Conservation (phyloP, 495 filamentous ascomycete species). For the Clohesyomyces aquaticus region DNA sequence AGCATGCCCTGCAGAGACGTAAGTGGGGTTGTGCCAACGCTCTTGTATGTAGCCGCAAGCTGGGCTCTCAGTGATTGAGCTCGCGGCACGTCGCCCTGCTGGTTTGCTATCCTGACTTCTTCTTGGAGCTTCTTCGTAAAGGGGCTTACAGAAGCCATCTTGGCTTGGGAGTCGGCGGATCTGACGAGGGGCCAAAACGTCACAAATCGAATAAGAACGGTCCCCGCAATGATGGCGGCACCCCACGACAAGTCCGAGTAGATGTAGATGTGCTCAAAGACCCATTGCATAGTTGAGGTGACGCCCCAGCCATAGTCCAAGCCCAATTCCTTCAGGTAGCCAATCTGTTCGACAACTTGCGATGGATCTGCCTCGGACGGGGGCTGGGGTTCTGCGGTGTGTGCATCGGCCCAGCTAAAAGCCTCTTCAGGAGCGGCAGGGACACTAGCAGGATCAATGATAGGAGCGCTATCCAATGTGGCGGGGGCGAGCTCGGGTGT, state of each 20-base stretch:
- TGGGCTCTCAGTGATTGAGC: constrained; percentile 52
- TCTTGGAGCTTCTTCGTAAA: constrained; percentile 55
- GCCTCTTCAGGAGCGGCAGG: not conserved
- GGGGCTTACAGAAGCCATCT: constrained; percentile 53
- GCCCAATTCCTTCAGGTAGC: constrained; percentile 80
- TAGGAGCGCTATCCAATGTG: constrained; percentile 15
- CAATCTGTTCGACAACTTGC: constrained; percentile 69
- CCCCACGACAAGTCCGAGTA: constrained; percentile 78
- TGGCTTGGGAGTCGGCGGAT: constrained; percentile 62
- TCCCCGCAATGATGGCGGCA: constrained; percentile 67
- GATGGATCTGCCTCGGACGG: constrained; percentile 10
- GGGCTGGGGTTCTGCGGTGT: too few species aligned
- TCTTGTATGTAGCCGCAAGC: constrained; percentile 54
- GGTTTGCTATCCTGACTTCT: constrained; percentile 52
- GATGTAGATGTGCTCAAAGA: constrained; percentile 82
- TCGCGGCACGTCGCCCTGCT: constrained; percentile 49
- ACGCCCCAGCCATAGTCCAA: constrained; percentile 85
- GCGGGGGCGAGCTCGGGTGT: constrained; percentile 4
- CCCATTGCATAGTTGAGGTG: constrained; percentile 67
- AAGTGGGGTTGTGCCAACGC: constrained; percentile 57
- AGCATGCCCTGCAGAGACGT: constrained; percentile 59
- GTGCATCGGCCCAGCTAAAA: too few species aligned
- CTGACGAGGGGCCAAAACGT: constrained; percentile 67
- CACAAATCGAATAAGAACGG: constrained; percentile 63
- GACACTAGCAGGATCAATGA: not conserved